A percentile compares a stretch with the other conserved stretches of the same genome.
These are phyloP conservation scores for Aeschynomene evenia DNA, from an alignment of 306 rosid species.

Conservation along the genomic window DNA sequence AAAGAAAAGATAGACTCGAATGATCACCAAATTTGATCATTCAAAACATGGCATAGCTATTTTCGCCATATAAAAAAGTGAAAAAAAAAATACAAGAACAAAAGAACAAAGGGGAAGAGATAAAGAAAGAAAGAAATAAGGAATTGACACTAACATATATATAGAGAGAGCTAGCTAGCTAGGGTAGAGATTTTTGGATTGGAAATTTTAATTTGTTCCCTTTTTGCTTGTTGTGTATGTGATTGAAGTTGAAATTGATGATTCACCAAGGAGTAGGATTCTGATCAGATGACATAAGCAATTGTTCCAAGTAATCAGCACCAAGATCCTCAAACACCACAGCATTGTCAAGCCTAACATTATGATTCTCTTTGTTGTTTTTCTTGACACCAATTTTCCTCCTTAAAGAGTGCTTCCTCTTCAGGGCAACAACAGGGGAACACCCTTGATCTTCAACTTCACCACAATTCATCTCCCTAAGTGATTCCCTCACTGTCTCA, in stretches of 20 bases:
- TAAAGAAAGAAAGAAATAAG: neutral
- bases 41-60: constrained; percentile 16
- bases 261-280: constrained; percentile 26
- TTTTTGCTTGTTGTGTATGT: neutral
- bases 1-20: constrained; percentile 15
- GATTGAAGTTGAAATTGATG: neutral
- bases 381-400: constrained; percentile 58
- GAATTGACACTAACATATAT: neutral
- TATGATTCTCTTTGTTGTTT: constrained; percentile 36
- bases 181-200: neutral
- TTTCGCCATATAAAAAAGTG: neutral
- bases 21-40: constrained; percentile 37
- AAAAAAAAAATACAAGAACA: neutral
- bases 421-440: constrained; percentile 87
- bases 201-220: neutral
- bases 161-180: too few species aligned
- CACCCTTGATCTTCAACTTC: constrained; percentile 51
- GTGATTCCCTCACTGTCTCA: constrained; percentile 74
- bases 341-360: constrained; percentile 51
- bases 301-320: constrained; percentile 83
- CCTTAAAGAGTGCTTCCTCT: constrained; percentile 82
- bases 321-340: constrained; percentile 93
- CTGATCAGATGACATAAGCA: constrained; percentile 56
- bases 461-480: constrained; percentile 53
- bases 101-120: constrained; percentile 11